A percentile compares a stretch with the other conserved stretches of the same genome.
Evolutionary conservation across 2,329 filamentous ascomycete species (phyloP).

Genomic region (Aspergillus calidoustus): DNA sequence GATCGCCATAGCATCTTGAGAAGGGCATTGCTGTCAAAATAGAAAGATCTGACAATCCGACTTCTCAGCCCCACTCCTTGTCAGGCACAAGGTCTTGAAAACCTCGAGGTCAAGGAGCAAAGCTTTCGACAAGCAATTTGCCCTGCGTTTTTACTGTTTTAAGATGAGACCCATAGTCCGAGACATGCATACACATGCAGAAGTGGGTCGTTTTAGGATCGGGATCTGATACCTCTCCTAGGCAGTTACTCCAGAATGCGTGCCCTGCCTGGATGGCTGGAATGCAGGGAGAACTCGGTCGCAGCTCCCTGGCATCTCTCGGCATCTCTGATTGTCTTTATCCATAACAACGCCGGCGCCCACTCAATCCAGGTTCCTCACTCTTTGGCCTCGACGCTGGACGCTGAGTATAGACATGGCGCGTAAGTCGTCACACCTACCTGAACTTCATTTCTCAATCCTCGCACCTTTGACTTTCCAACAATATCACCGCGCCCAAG

Average conservation of each 20-base stretch:
- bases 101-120: not conserved
- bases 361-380: not conserved
- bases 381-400: not conserved
- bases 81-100: not conserved
- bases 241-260: not conserved
- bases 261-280: not conserved
- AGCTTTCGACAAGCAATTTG: not conserved
- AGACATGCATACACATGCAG: slow-evolving; percentile 9
- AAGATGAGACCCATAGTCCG: not conserved
- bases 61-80: not conserved
- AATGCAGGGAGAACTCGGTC: slow-evolving; percentile 5
- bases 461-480: not conserved
- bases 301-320: not conserved
- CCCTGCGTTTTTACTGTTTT: not conserved
- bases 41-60: not conserved
- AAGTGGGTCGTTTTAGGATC: not conserved
- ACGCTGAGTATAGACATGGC: slow-evolving; percentile 7
- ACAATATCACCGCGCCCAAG: not conserved
- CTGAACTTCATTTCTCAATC: not conserved
- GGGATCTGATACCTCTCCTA: not conserved
- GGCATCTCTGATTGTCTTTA: not conserved
- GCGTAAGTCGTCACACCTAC: not conserved
- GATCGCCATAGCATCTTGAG: not conserved
- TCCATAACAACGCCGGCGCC: not conserved
- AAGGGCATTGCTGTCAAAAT: not conserved